Conservation (phyloP, 2,329 filamentous ascomycete genomes). For the Apiospora saccharicola region DNA sequence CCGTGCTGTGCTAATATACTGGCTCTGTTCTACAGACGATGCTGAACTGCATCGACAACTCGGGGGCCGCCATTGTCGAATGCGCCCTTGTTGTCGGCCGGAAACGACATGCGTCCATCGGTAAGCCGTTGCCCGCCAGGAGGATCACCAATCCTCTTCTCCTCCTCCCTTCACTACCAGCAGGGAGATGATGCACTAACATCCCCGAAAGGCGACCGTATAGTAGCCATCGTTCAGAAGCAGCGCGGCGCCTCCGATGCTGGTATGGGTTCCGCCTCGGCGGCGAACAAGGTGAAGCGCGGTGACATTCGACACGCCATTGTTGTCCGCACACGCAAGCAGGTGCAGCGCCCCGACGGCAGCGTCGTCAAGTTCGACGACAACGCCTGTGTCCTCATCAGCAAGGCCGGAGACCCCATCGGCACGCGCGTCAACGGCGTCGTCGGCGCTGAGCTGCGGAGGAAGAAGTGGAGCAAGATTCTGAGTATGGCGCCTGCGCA, state of each 20-base stretch:
- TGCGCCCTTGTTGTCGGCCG: slow-evolving; percentile 93
- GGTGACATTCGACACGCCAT: slow-evolving; percentile 97
- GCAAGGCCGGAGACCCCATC: slow-evolving; percentile 95
- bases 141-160: slow-evolving; percentile 32
- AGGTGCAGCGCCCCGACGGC: slow-evolving; percentile 86
- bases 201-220: slow-evolving; percentile 79
- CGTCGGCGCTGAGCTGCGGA: slow-evolving; percentile 86
- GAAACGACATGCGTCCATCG: slow-evolving; percentile 87
- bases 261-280: slow-evolving; percentile 73
- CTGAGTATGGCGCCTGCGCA: slow-evolving; percentile 86
- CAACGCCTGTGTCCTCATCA: slow-evolving; percentile 96
- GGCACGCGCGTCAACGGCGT: slow-evolving; percentile 91
- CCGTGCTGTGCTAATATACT: not conserved
- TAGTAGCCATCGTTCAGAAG: slow-evolving; percentile 97
- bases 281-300: slow-evolving; percentile 91
- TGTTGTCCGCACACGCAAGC: slow-evolving; percentile 89
- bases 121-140: slow-evolving; percentile 54
- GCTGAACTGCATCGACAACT: slow-evolving; percentile 99
- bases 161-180: not conserved
- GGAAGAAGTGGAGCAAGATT: slow-evolving; percentile 98
- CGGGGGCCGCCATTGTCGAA: slow-evolving; percentile 95
- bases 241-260: slow-evolving; percentile 81
- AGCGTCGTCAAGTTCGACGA: slow-evolving; percentile 94
- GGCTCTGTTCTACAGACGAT: slow-evolving; percentile 70
- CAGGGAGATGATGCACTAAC: not conserved